phyloP scores from a whole-genome alignment of 371 early-diverging fungal species.

The Rhizopus sp. region DNA sequence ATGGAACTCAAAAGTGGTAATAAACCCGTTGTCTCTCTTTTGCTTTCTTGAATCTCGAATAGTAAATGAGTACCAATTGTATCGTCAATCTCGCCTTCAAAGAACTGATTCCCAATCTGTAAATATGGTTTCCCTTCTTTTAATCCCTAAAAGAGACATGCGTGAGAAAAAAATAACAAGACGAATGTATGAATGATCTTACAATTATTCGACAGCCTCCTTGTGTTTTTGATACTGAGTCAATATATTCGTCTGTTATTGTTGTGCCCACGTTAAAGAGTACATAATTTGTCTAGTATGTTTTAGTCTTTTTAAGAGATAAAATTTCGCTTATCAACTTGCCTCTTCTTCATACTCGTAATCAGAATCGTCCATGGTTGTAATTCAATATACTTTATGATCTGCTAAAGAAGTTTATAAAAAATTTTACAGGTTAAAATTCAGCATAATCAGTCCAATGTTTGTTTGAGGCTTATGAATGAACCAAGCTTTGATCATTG shows the following conservation, averaged over 20 bases:
- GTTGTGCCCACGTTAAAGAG: slow-evolving; percentile 19
- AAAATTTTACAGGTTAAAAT: slow-evolving; percentile 4
- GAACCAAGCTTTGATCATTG: no score
- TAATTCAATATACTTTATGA: no score
- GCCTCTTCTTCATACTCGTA: slow-evolving; percentile 29
- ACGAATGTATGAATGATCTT: background rate
- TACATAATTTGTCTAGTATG: slow-evolving; percentile 22
- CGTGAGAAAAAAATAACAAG: background rate
- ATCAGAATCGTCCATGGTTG: slow-evolving; percentile 8
- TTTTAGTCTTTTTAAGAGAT: no score
- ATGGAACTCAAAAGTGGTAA: slow-evolving; percentile 24
- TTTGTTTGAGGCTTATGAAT: no score
- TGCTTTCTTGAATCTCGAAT: slow-evolving; percentile 25
- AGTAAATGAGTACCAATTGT: slow-evolving; percentile 25
- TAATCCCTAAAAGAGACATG: slow-evolving; percentile 14
- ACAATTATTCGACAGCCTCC: slow-evolving; percentile 24
- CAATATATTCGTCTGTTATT: slow-evolving; percentile 8
- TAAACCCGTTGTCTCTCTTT: slow-evolving; percentile 10
- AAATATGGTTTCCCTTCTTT: slow-evolving; percentile 22
- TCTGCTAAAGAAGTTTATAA: background rate
- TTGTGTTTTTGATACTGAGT: slow-evolving; percentile 4
- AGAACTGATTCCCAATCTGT: slow-evolving; percentile 18
- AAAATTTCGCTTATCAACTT: background rate
- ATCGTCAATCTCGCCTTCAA: slow-evolving; percentile 26
- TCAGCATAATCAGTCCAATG: background rate